Evolutionary conservation across 2,329 filamentous ascomycete genomes (phyloP).

Genomic region (Thielaviopsis ethacetica): DNA sequence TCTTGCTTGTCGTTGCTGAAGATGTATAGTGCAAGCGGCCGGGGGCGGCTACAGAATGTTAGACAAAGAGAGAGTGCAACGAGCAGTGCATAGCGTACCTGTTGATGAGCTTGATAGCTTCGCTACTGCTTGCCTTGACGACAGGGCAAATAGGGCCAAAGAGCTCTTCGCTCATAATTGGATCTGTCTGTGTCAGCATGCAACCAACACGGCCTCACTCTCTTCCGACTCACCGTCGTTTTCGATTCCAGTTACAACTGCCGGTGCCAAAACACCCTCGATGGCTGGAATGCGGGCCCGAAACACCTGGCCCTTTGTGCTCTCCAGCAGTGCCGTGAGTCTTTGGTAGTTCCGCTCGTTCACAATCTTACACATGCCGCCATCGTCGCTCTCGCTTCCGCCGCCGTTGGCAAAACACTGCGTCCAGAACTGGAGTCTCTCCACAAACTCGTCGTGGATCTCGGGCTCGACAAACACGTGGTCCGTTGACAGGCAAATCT

Average conservation of each 20-base stretch:
- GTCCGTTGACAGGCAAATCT: constrained; percentile 20
- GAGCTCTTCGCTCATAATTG: constrained; percentile 27
- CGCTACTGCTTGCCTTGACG: constrained; percentile 18
- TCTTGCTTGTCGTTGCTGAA: constrained; percentile 22
- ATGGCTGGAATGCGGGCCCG: constrained; percentile 18
- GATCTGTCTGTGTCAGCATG: constrained; percentile 21
- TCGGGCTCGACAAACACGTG: constrained; percentile 27
- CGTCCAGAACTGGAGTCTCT: constrained; percentile 19
- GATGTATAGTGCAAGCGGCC: constrained; percentile 25
- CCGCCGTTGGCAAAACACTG: constrained; percentile 18
- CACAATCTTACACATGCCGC: constrained; percentile 21
- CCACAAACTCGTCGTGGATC: constrained; percentile 22
- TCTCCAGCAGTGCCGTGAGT: constrained; percentile 20
- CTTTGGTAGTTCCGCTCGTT: constrained; percentile 27
- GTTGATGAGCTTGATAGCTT: constrained; percentile 17
- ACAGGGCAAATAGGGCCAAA: constrained; percentile 28
- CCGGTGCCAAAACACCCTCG: constrained; percentile 11
- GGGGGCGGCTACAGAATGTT: constrained; percentile 16
- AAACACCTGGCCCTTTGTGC: constrained; percentile 21
- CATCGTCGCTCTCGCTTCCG: constrained; percentile 14
- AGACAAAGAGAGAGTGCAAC: neutral
- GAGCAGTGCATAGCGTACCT: neutral
- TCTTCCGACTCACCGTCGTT: neutral
- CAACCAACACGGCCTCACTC: constrained; percentile 22
- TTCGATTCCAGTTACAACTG: neutral